Conservation (phyloP, 2,329 filamentous ascomycete genomes). For the Metarhizium robertsii region DNA sequence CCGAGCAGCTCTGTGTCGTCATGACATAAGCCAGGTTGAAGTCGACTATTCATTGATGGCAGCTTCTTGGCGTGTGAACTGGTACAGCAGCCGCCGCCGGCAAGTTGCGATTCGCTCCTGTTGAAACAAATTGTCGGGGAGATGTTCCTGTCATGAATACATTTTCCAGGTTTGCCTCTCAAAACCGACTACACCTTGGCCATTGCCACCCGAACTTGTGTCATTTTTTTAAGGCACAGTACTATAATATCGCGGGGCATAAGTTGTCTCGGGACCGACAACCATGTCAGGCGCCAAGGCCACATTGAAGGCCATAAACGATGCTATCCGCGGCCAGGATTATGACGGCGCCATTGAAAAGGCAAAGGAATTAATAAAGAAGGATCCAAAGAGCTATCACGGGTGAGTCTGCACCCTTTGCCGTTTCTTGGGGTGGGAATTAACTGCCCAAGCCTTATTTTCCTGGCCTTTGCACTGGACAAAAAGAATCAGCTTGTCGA, state of each 20-base stretch:
- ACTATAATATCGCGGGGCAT: not conserved
- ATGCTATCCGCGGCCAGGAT: conserved; percentile 67
- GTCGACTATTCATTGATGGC: not conserved
- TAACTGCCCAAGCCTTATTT: conserved; percentile 53
- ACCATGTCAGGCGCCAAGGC: conserved; percentile 54
- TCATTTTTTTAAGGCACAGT: not conserved
- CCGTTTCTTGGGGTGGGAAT: not conserved
- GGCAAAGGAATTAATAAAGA: conserved; percentile 58
- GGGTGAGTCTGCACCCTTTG: conserved; percentile 40
- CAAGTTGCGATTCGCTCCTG: not conserved
- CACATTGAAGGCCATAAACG: conserved; percentile 71
- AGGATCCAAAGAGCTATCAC: conserved; percentile 73
- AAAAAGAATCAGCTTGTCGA: conserved; percentile 63
- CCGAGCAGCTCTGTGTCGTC: not conserved
- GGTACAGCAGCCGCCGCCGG: not conserved
- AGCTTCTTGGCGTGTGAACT: not conserved
- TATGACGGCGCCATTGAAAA: conserved; percentile 67
- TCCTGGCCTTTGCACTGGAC: conserved; percentile 76
- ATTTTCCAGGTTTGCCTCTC: not conserved
- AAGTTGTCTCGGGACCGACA: not conserved
- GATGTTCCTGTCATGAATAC: not conserved
- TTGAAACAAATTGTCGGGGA: too few species aligned
- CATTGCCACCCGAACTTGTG: not conserved
- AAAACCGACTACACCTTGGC: not conserved
- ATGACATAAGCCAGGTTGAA: not conserved